Base-by-base conservation (phyloP, 257 asterid species). In the Salvia miltiorrhiza region DNA sequence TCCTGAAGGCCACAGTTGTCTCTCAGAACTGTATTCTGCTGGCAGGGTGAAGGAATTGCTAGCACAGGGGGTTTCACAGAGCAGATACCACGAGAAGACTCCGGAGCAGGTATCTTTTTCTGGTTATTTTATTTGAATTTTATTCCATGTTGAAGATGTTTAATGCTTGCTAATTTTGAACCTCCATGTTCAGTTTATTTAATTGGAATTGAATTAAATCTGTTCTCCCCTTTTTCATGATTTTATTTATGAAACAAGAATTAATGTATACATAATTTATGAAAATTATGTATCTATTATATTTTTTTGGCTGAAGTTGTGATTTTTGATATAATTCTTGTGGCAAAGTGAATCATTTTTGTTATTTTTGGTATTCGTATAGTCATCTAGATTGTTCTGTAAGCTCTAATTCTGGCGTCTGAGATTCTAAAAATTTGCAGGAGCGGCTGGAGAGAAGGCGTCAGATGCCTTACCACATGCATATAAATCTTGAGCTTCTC, bases 401-500 rank as follows among this genome's bases (percentile, higher is more conserved):
- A 7, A 4, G 9, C 13, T 49, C 19, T 37, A 30, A 1, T 17
- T 9, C 40, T 23, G 32, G 13, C 43, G 17, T 64, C 21, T 47
- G 65, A 30, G 9, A n/a, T 32, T n/a, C 28, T 47, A 8, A 19
- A 63, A 28, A 21, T 70, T 44, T 71, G 41, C 81, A 93, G 99
- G 99, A 93, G 72, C 90, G 97, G 21, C 74, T 80, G 76, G 99
- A 93, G 83, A 86, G 95, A 74, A 86, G 99, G 86, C 95, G 99
- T 30, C 96, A 90, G 76, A 90, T 93, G 99, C 99, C 99, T 7
- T 93, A 93, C 73, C 99, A 93, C 63, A 88, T 90, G 97, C 99
- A 94, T 64, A 94, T 94, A 69, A 94, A 94, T 76, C 96, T 94
- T 6, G 99, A 94, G 84, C 96, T 94, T 72, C 96, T 94, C 0